Percentiles rank a stretch among this genome's conserved stretches.
Conservation (phyloP, 2,329 filamentous ascomycete genomes). For the Scortechinia acanthostroma region DNA sequence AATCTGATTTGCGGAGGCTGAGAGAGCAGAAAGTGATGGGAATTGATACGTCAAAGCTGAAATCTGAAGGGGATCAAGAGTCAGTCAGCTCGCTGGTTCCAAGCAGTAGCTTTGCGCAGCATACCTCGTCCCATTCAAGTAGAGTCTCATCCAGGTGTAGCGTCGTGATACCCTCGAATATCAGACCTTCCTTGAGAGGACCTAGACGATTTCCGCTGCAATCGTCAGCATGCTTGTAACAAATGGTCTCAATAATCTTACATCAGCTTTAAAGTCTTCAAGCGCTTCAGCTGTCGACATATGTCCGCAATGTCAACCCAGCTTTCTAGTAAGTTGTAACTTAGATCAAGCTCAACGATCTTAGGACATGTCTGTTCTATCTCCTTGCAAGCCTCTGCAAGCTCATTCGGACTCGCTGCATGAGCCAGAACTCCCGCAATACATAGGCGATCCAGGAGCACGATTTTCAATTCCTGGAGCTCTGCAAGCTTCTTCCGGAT, state of each 20-base stretch:
- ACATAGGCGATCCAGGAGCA: constrained; percentile 50
- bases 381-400: constrained; percentile 20
- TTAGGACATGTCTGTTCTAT: constrained; percentile 16
- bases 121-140: constrained; percentile 30
- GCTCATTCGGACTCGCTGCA: constrained; percentile 9
- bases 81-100: no score
- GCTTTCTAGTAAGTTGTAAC: constrained; percentile 41
- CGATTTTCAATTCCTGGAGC: constrained; percentile 47
- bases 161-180: constrained; percentile 21
- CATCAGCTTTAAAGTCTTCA: background rate
- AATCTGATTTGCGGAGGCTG: background rate
- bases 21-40: background rate
- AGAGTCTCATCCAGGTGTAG: constrained; percentile 33
- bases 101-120: no score
- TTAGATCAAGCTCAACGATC: constrained; percentile 44
- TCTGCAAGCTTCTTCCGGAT: constrained; percentile 51
- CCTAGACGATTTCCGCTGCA: background rate
- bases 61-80: background rate
- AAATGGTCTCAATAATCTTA: background rate
- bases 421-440: constrained; percentile 23
- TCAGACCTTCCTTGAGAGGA: constrained; percentile 5
- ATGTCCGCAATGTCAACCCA: background rate
- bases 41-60: background rate
- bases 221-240: background rate
- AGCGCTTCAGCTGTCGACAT: background rate